Base-by-base conservation (phyloP, 805 yeast genomes). In the Candida nonsorbophila region DNA sequence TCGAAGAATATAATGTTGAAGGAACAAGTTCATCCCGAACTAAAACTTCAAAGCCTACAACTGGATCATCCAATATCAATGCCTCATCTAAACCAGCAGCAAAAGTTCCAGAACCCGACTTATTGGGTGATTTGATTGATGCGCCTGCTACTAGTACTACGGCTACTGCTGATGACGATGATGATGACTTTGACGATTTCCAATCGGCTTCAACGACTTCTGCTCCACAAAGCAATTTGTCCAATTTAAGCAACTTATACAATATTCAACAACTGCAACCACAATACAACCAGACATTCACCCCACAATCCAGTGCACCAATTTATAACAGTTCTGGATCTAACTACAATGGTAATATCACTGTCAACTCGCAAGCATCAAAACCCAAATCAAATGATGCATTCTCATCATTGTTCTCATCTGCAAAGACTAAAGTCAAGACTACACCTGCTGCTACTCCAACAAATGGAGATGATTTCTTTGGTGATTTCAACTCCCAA, bases 131-230 rank as follows among this genome's bases (percentile, higher is more conserved):
- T 33, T 58, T 62, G 42, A 40, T 72, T 36, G 63, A 67, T 16
- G 24, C 49, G 7, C 34, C 55, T 15, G 32, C 47, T 20, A 34
- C 42, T 2, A 38, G 40, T 12, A 43, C 40, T 17, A 16, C 40
- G 6, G 34, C 45, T 6, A 28, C 36, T 10, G 40, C 40, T 9
- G 41, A 19, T 11, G 55, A 52, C 5, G 83, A 72, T 32, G 86
- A 77, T 32, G 85, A 81, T 39, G 92, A 83, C 22, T 84, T 84
- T 50, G 86, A 82, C 40, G 92, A 83, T 41, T 83, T 83, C 68
- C 90, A 83, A 53, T 82, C 86, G 8, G 76, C 72, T 4, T 78
- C 81, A 6, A 55, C 40, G 8, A 11, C 19, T 14, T 9, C 27
- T 14, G 12, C 36, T 14, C 35, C 24, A 22, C 26, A 58, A 11